Evolutionary conservation across 805 yeast genomes (phyloP).

Genomic region (Ogataea ramenticola): DNA sequence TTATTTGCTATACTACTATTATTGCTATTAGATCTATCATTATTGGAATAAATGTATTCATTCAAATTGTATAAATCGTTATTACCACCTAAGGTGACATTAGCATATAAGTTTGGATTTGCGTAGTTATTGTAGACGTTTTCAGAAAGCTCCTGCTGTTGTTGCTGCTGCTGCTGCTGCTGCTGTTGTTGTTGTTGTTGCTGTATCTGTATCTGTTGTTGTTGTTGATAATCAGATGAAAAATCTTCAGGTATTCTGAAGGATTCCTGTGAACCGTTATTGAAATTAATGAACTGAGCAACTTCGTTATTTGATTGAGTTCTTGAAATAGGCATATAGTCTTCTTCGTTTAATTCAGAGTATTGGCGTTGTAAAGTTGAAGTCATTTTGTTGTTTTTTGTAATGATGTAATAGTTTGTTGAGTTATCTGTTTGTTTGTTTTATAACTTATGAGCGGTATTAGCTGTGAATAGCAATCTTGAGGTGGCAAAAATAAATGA

Average conservation of each 20-base stretch:
- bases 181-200: conserved; percentile 4
- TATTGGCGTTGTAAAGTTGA: conserved; percentile 23
- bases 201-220: too few relatives aligned
- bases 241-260: conserved; percentile 4
- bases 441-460: not conserved
- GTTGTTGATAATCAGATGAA: not conserved
- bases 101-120: conserved; percentile 20
- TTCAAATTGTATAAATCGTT: not conserved
- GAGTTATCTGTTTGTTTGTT: not conserved
- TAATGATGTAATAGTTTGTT: not conserved
- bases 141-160: not conserved
- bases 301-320: conserved; percentile 10
- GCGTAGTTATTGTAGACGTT: conserved; percentile 20
- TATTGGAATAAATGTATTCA: not conserved
- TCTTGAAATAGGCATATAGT: conserved; percentile 13
- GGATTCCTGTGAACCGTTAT: conserved; percentile 23
- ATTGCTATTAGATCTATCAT: not conserved
- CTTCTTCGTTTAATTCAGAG: conserved; percentile 27
- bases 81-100: conserved; percentile 10
- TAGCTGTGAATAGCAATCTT: not conserved
- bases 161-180: not conserved
- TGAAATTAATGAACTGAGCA: conserved; percentile 16
- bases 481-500: not conserved
- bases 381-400: conserved; percentile 13
- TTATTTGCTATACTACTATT: not conserved